Base-by-base conservation (phyloP, 2,329 filamentous ascomycete genomes). In the Botrytis pseudocinerea region DNA sequence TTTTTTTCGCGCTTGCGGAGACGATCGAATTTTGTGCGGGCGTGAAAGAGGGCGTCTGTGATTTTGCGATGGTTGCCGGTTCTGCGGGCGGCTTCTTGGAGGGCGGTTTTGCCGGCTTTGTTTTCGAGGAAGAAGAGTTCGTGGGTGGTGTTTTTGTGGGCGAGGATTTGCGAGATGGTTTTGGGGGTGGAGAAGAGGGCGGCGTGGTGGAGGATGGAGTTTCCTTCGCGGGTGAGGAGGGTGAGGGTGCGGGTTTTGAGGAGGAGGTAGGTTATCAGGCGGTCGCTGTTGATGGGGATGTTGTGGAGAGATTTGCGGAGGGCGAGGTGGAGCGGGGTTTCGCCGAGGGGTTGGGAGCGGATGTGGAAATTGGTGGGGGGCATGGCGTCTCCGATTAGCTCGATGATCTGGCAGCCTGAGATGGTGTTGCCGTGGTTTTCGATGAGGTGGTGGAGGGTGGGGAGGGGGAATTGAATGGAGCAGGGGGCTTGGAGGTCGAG, bases 241-340 rank as follows among this genome's bases (percentile, higher is more conserved):
- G 18, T 35, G 14, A 62, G 44, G 32, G 38, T 32, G 25, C 18
- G 48, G 16, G 64, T 71, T 48, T 51, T 71, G 42, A 48, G n/a
- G 28, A 59, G 51, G 28, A 65, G 61, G 12, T 71, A 57, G 4
- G n/a, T n/a, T 12, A 46, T 48, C 16, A 44, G 42, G 2, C 32
- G 51, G 10, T 69, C 28, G 42, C 35, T 32, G 12, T 38, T 18
- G 9, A 32, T 6, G 51, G 51, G 8, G 28, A 8, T 40, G n/a
- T 44, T 14, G 12, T 57, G 51, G 51, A 9, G 42, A 1, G n/a
- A 10, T 42, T 61, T 60, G 12, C 63, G 70, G 40, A 69, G 68
- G 20, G 48, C 70, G 16, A 57, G 40, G 42, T 72, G 70, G 4
- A 72, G 40, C 14, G 70, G 70, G 1, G 40, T 72, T 69, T 72